Evolutionary conservation across 768 basidiomycete genomes (phyloP).

Genomic region (Mycena venus): DNA sequence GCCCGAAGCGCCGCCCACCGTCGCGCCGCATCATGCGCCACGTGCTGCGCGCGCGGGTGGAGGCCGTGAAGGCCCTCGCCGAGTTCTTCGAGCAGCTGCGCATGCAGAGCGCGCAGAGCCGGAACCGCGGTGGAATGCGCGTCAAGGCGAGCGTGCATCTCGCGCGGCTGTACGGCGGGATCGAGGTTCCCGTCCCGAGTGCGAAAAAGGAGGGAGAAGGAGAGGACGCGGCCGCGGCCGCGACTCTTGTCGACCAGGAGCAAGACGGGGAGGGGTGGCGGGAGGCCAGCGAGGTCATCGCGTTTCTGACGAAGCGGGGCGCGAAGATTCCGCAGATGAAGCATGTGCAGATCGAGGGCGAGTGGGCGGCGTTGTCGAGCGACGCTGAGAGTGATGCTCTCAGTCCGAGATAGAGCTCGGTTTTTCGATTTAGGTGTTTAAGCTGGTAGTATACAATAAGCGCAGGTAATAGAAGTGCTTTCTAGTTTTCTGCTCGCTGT

Average conservation of each 20-base stretch:
- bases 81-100: slow-evolving; percentile 75
- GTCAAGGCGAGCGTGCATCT: slow-evolving; percentile 62
- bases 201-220: slow-evolving; percentile 33
- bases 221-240: slow-evolving; percentile 44
- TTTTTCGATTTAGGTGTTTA: background rate
- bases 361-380: slow-evolving; percentile 80
- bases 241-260: slow-evolving; percentile 31
- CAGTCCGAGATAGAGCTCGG: slow-evolving; percentile 13
- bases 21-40: slow-evolving; percentile 90
- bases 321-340: slow-evolving; percentile 74
- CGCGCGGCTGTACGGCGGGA: slow-evolving; percentile 63
- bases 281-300: slow-evolving; percentile 77
- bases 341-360: slow-evolving; percentile 52
- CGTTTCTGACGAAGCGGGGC: slow-evolving; percentile 77
- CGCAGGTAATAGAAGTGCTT: background rate
- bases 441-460: background rate
- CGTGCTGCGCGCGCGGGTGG: slow-evolving; percentile 87
- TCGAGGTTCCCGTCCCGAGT: slow-evolving; percentile 50
- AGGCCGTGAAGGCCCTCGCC: slow-evolving; percentile 84
- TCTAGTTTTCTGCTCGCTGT: background rate
- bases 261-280: slow-evolving; percentile 66
- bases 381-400: slow-evolving; percentile 61
- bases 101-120: slow-evolving; percentile 43
- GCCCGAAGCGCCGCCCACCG: slow-evolving; percentile 67
- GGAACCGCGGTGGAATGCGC: slow-evolving; percentile 51